Evolutionary conservation across 202 grass and related monocot genomes (phyloP).

Genomic region (Elaeis oleifera): DNA sequence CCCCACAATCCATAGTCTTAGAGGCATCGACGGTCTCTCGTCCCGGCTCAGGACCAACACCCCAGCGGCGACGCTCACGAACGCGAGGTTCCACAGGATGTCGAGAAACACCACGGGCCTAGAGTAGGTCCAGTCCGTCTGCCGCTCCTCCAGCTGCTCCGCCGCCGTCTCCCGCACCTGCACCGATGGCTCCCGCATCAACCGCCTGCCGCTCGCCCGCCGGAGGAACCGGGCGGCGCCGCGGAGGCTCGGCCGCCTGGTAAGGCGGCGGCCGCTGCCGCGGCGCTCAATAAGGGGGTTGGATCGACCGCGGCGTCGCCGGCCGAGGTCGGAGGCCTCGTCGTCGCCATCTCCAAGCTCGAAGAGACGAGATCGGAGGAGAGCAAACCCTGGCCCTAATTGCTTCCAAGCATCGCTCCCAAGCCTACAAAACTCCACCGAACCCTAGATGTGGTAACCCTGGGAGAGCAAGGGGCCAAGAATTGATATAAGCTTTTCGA

Average conservation of each 20-base stretch:
- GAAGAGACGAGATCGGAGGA: background rate
- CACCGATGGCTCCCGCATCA: conserved; percentile 7
- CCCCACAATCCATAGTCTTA: background rate
- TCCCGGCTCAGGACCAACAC: background rate
- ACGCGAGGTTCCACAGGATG: conserved; percentile 4
- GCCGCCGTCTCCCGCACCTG: conserved; percentile 1
- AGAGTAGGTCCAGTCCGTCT: conserved; percentile 3
- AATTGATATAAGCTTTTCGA: too few relatives aligned
- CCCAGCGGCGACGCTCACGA: background rate
- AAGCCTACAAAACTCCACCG: background rate
- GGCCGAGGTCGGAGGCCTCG: background rate
- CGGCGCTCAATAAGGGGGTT: background rate
- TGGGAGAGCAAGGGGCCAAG: too few relatives aligned
- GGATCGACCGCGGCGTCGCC: background rate
- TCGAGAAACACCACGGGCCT: conserved; percentile 2
- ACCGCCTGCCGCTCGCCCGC: background rate
- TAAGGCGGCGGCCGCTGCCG: background rate
- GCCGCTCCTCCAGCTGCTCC: conserved; percentile 4
- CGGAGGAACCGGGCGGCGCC: background rate
- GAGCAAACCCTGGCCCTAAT: background rate
- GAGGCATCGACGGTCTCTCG: conserved; percentile 5
- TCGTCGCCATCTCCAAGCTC: background rate
- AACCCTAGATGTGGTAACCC: background rate
- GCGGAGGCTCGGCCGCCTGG: background rate
- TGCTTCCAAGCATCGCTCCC: background rate